A percentile compares a stretch with the other conserved stretches of the same genome.
These are phyloP conservation scores for Arachnopeziza araneosa DNA, from an alignment of 2,329 filamentous ascomycete genomes.

Conservation along the genomic window DNA sequence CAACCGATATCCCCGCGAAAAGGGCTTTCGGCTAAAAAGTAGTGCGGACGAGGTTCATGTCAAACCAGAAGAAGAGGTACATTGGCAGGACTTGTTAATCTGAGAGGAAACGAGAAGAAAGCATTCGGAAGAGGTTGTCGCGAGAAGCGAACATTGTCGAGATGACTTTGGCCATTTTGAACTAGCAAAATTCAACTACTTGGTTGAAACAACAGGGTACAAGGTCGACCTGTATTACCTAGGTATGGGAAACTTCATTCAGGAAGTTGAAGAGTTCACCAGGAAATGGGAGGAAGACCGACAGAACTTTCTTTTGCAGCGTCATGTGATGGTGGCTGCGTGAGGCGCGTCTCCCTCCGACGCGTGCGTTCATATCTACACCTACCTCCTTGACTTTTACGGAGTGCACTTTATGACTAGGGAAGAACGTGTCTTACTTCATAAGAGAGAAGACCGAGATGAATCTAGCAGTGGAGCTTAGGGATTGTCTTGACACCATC, in stretches of 20 bases:
- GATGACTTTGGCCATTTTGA: no score
- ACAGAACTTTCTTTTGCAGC: not conserved
- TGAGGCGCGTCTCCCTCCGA: not conserved
- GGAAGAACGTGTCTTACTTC: no score
- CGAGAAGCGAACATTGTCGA: no score
- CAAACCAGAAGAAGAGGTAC: no score
- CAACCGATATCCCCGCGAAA: not conserved
- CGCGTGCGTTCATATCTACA: not conserved
- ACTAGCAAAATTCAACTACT: no score
- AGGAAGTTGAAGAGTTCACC: not conserved
- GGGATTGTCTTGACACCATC: conserved; percentile 12
- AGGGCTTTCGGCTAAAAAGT: not conserved
- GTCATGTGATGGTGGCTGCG: not conserved
- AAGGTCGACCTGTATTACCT: no score
- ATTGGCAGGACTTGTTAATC: no score
- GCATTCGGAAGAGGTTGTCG: no score
- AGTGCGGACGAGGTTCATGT: not conserved
- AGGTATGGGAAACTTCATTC: not conserved
- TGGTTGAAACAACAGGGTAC: no score
- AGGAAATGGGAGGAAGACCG: not conserved
- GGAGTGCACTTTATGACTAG: not conserved
- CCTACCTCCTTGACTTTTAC: not conserved
- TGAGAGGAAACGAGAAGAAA: not conserved
- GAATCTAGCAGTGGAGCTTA: not conserved
- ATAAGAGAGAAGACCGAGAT: no score